These are phyloP conservation scores for Eucalyptus erythrocorys DNA, from an alignment of 345 rosid species.

Conservation along the genomic window DNA sequence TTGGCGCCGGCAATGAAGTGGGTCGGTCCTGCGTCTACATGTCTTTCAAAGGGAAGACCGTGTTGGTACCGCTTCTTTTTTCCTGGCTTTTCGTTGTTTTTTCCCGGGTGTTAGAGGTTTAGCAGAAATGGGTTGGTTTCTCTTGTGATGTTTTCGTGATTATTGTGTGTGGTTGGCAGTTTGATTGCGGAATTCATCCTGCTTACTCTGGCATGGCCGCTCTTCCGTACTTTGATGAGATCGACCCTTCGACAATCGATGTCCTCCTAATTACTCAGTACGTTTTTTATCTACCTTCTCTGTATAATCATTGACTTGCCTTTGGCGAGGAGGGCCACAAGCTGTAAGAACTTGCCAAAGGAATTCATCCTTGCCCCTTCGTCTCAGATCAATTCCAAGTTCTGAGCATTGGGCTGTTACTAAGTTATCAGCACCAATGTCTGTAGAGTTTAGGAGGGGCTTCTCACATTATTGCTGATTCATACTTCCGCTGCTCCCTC, in stretches of 20 bases:
- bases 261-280: constrained; percentile 92
- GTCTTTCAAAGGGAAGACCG: constrained; percentile 74
- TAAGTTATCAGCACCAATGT: not conserved
- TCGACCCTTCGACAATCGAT: constrained; percentile 83
- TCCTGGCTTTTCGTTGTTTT: not conserved
- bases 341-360: not conserved
- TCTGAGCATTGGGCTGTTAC: not conserved
- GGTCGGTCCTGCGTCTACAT: constrained; percentile 89
- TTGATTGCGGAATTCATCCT: constrained; percentile 93
- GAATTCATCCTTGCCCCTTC: not conserved
- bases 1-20: constrained; percentile 95
- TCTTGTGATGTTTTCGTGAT: not conserved
- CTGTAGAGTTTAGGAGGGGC: not conserved
- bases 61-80: constrained; percentile 25
- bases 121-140: not conserved
- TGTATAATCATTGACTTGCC: not conserved
- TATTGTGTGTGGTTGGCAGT: constrained; percentile 16
- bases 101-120: not conserved
- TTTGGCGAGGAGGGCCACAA: not conserved
- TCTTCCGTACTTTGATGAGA: constrained; percentile 22
- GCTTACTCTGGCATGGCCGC: constrained; percentile 1
- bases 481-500: not conserved
- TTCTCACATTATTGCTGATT: not conserved
- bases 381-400: fast-evolving
- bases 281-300: not conserved